Evolutionary conservation across 495 filamentous ascomycete species (phyloP).

Genomic region (Aspergillus bridgeri): DNA sequence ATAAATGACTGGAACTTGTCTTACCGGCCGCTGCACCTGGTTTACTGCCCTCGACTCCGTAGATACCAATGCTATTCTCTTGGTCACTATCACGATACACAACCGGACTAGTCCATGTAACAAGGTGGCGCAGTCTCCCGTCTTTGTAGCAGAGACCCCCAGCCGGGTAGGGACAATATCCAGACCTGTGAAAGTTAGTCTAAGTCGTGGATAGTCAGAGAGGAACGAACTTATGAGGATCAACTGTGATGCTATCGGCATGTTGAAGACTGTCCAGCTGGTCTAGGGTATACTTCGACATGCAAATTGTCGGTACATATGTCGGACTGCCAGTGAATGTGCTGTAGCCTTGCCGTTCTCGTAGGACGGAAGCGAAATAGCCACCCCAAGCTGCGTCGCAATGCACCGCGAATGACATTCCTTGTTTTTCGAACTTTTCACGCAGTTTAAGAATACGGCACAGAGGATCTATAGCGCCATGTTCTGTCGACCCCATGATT

Average conservation of each 20-base stretch:
- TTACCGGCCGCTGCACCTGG: no score
- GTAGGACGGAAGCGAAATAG: conserved; percentile 47
- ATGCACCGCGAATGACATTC: conserved; percentile 42
- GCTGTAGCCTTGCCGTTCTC: background rate
- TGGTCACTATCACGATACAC: conserved; percentile 24
- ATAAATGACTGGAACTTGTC: no score
- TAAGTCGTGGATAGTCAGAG: no score
- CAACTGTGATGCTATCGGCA: conserved; percentile 45
- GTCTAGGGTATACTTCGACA: background rate
- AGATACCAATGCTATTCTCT: conserved; percentile 39
- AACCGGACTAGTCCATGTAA: conserved; percentile 47
- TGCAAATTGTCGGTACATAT: no score
- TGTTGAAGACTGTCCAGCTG: conserved; percentile 26
- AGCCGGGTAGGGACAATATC: conserved; percentile 48
- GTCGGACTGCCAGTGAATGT: no score
- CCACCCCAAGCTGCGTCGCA: conserved; percentile 50
- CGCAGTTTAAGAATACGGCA: conserved; percentile 34
- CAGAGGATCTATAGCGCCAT: conserved; percentile 43
- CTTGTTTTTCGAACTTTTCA: conserved; percentile 31
- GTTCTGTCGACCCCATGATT: conserved; percentile 31
- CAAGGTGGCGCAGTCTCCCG: conserved; percentile 39
- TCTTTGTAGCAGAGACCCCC: conserved; percentile 45
- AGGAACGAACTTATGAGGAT: conserved; percentile 39
- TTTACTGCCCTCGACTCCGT: conserved; percentile 40
- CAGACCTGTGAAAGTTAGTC: conserved; percentile 12